Percentiles rank a stretch among this genome's conserved stretches.
These are phyloP conservation scores for Solanum hybrid DNA, from an alignment of 305 asterid species.

Conservation along the genomic window DNA sequence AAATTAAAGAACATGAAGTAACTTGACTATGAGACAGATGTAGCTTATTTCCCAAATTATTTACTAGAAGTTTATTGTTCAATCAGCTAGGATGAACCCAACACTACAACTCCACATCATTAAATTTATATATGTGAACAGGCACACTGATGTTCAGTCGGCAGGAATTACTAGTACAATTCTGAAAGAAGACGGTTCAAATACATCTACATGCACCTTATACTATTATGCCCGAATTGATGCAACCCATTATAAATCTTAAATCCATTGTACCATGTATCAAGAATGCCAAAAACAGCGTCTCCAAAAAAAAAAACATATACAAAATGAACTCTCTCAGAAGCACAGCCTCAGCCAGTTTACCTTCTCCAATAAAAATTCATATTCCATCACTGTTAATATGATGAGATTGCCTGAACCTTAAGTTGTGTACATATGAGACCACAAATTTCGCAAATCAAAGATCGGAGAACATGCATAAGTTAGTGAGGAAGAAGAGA, in stretches of 20 bases:
- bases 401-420: background rate
- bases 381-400: background rate
- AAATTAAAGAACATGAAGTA: slow-evolving; percentile 14
- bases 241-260: background rate
- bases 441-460: background rate
- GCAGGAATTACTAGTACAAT: background rate
- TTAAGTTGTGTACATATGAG: background rate
- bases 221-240: background rate
- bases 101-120: background rate
- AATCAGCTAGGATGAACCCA: background rate
- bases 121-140: background rate
- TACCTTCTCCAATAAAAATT: background rate
- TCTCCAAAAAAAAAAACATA: background rate
- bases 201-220: background rate
- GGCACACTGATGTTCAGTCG: background rate
- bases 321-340: background rate
- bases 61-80: background rate
- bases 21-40: background rate
- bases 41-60: background rate
- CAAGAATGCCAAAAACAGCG: background rate
- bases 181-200: background rate
- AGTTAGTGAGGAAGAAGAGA: background rate
- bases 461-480: background rate
- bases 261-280: background rate
- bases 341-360: background rate